Evolutionary conservation across 2,329 filamentous ascomycete species (phyloP).

Genomic region (Parafenestella ontariensis): DNA sequence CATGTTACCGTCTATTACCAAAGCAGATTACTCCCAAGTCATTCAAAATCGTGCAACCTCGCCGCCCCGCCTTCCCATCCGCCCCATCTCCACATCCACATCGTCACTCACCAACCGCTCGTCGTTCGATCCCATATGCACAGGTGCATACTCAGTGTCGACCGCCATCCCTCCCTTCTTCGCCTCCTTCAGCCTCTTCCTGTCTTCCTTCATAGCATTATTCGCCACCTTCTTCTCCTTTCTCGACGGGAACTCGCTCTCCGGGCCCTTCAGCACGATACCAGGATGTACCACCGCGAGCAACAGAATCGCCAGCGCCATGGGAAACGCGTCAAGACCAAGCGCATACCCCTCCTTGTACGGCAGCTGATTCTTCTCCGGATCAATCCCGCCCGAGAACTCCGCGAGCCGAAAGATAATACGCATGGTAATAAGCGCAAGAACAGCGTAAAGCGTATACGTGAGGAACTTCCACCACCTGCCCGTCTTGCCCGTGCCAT

Average conservation of each 20-base stretch:
- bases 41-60: background rate
- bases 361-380: constrained; percentile 53
- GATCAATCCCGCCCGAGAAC: constrained; percentile 57
- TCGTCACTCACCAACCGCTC: background rate
- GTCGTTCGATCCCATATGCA: background rate
- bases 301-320: constrained; percentile 53
- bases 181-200: constrained; percentile 20
- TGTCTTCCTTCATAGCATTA: constrained; percentile 25
- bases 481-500: background rate
- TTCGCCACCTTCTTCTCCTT: constrained; percentile 37
- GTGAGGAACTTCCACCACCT: constrained; percentile 35
- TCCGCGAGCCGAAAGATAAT: constrained; percentile 68
- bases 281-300: constrained; percentile 36
- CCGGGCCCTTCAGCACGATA: constrained; percentile 26
- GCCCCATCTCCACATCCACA: background rate
- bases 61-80: background rate
- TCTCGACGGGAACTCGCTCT: constrained; percentile 33
- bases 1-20: background rate
- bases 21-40: background rate
- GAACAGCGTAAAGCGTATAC: constrained; percentile 50
- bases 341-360: constrained; percentile 62
- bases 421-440: constrained; percentile 56
- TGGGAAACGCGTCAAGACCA: constrained; percentile 62
- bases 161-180: background rate
- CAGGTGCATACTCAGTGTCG: background rate